These are phyloP conservation scores for Melaleuca quinquenervia DNA, from an alignment of 345 rosid genomes.

Conservation along the genomic window DNA sequence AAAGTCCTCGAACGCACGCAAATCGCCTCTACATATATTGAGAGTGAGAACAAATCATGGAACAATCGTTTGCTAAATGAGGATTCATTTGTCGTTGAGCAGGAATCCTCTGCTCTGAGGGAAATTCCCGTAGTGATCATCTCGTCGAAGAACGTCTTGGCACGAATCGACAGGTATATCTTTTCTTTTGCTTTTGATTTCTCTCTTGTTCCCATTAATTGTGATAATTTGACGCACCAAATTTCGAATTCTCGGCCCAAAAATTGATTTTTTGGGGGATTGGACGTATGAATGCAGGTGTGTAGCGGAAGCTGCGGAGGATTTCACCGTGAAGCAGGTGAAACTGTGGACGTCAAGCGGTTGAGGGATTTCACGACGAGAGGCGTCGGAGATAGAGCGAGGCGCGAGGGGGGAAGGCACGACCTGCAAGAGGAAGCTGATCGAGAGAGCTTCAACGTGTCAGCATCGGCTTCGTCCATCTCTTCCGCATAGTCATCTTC, in stretches of 20 bases:
- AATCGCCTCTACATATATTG: not conserved
- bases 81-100: not conserved
- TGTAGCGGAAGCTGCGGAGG: conserved; percentile 93
- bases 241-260: not conserved
- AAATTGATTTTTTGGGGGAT: not conserved
- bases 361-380: conserved; percentile 41
- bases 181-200: not conserved
- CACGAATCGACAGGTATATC: conserved; percentile 70
- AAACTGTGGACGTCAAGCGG: conserved; percentile 72
- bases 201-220: not conserved
- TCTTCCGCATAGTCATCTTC: conserved; percentile 2
- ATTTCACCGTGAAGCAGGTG: conserved; percentile 83
- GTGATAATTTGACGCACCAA: not conserved
- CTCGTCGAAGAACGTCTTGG: conserved; percentile 82
- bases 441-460: conserved; percentile 25
- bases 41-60: not conserved
- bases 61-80: not conserved
- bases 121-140: conserved; percentile 85
- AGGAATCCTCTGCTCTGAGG: conserved; percentile 67
- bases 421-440: conserved; percentile 46
- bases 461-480: conserved; percentile 8
- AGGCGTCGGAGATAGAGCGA: conserved; percentile 16
- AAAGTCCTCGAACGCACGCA: not conserved
- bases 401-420: not conserved
- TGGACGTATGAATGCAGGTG: conserved; percentile 31